Evolutionary conservation across 805 yeast species (phyloP).

Genomic region (Kurtzmaniella cleridarum): DNA sequence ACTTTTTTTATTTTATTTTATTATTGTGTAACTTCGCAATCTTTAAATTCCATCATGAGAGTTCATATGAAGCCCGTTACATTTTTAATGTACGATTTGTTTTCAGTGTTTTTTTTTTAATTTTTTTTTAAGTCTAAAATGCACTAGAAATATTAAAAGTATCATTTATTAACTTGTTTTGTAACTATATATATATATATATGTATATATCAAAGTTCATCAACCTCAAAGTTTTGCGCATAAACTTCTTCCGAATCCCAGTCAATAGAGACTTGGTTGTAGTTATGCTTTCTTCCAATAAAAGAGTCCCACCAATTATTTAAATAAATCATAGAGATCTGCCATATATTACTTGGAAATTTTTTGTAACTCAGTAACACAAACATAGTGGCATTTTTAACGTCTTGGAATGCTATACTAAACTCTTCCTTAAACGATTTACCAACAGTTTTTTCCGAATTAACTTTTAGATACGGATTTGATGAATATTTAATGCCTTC

Average conservation of each 20-base stretch:
- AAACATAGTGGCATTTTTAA: conserved; percentile 58
- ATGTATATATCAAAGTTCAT: conserved; percentile 59
- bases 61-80: no score
- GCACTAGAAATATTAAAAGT: no score
- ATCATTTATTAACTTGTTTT: no score
- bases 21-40: no score
- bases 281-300: conserved; percentile 40
- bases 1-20: no score
- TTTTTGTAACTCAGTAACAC: conserved; percentile 60
- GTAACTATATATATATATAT: no score
- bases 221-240: conserved; percentile 17
- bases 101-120: no score
- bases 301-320: conserved; percentile 68
- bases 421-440: conserved; percentile 37
- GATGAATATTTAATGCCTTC: background rate
- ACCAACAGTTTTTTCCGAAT: background rate
- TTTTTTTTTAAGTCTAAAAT: no score
- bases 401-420: conserved; percentile 45
- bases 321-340: conserved; percentile 42
- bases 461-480: background rate
- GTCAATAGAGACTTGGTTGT: conserved; percentile 7
- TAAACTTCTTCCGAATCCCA: conserved; percentile 8
- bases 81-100: no score
- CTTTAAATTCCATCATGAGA: no score
- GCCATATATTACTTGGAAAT: conserved; percentile 61